phyloP scores from a whole-genome alignment of 2,329 filamentous ascomycete species.

The Curvularia sp. region DNA sequence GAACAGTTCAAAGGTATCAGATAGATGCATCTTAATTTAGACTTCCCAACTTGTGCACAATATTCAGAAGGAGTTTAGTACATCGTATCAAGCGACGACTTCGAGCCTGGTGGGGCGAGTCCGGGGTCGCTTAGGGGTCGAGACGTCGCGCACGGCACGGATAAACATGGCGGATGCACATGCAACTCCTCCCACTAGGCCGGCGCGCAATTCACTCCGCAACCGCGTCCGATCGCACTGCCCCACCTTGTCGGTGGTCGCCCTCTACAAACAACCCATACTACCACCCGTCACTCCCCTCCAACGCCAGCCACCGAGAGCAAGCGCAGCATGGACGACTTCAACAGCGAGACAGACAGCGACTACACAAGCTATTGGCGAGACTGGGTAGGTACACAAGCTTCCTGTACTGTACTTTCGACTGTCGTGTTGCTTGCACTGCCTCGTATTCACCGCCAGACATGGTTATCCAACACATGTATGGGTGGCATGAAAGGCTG shows the following conservation, averaged over 20 bases:
- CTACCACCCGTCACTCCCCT: not conserved
- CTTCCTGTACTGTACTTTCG: constrained; percentile 9
- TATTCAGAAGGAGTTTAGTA: not conserved
- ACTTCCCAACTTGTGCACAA: not conserved
- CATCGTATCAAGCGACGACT: not conserved
- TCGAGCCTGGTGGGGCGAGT: constrained; percentile 8
- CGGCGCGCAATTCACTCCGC: constrained; percentile 32
- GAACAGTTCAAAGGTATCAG: not conserved
- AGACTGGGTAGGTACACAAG: constrained; percentile 82
- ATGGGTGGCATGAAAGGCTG: not conserved
- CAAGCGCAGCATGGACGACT: constrained; percentile 80
- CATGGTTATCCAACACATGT: constrained; percentile 5
- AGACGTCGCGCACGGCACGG: constrained; percentile 16
- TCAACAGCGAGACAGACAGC: constrained; percentile 95
- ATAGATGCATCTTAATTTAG: not conserved
- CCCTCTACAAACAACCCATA: constrained; percentile 12
- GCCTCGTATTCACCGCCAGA: not conserved
- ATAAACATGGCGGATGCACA: constrained; percentile 22
- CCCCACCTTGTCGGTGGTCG: constrained; percentile 22
- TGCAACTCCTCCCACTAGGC: constrained; percentile 27
- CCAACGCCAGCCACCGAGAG: constrained; percentile 11
- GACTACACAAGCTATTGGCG: constrained; percentile 99
- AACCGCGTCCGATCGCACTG: constrained; percentile 24
- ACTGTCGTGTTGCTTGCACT: constrained; percentile 1
- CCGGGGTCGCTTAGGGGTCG: constrained; percentile 8